A percentile compares a stretch with the other conserved stretches of the same genome.
phyloP scores from a whole-genome alignment of 129 eudicot genomes.

The Calendula officinalis region DNA sequence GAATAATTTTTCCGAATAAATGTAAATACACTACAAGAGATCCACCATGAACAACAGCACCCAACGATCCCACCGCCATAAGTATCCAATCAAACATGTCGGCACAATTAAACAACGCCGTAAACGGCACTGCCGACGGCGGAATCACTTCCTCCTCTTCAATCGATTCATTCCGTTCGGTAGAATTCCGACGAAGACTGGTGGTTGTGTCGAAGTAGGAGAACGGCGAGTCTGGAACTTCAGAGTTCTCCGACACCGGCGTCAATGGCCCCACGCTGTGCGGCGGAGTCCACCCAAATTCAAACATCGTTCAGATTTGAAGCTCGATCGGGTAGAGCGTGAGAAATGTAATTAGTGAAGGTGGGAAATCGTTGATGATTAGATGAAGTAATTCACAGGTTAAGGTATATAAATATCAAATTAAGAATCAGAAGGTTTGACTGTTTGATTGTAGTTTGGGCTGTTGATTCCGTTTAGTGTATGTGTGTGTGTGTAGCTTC shows the following conservation, averaged over 20 bases:
- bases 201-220: constrained; percentile 33
- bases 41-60: constrained; percentile 56
- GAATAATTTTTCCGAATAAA: constrained; percentile 50
- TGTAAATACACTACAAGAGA: constrained; percentile 48
- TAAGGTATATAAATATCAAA: constrained; percentile 16
- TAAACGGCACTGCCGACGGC: constrained; percentile 56
- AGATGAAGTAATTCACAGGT: constrained; percentile 9
- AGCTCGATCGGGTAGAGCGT: neutral
- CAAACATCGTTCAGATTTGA: constrained; percentile 31
- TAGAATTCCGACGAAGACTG: constrained; percentile 23
- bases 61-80: constrained; percentile 44
- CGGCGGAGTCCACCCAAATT: constrained; percentile 54
- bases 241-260: constrained; percentile 62
- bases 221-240: constrained; percentile 58
- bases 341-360: neutral
- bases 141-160: constrained; percentile 41
- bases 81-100: constrained; percentile 52
- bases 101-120: constrained; percentile 51
- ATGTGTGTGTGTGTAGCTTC: constrained; percentile 18
- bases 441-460: constrained; percentile 19
- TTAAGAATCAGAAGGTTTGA: constrained; percentile 27
- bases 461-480: constrained; percentile 29
- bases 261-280: constrained; percentile 52
- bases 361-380: constrained; percentile 7
- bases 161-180: constrained; percentile 21